Base-by-base conservation (phyloP, 371 early-diverging fungal genomes). In the Mucor velutinosus region DNA sequence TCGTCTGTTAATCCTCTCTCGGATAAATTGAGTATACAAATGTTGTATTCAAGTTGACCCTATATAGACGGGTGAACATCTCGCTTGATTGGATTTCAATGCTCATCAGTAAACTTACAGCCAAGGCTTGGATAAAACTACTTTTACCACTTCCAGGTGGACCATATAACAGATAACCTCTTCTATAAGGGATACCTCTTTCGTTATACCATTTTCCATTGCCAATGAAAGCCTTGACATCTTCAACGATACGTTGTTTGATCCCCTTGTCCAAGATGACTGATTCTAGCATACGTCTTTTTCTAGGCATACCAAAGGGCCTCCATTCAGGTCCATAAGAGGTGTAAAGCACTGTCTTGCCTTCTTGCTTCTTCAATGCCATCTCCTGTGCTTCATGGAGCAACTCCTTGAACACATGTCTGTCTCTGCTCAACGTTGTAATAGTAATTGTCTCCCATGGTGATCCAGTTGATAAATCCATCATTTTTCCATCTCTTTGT, bases 131-230 rank as follows among this genome's bases (percentile, higher is more conserved):
- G 56, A 99, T 99, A 72, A 97, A 99, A 64, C 93, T 91, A 43
- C 96, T 97, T 77, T 99, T 99, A 25, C 99, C 99, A 25, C 95
- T 96, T 14, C 99, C 99, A 0, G 99, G 99, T 30, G 98, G 97
- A 1, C 99, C 99, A 78, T 98, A 92, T 3, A 99, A 85, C 60
- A 99, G 77, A 76, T 99, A 99, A 1, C 99, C 99, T 37, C 99
- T 85, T 41, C 99, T 86, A 76, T 98, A 98, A 2, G 99, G 99
- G 55, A 99, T 98, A 7, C 95, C 98, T 67, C 98, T 83, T 64
- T 96, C 93, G 62, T 89, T 87, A 74, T 99, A 99, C 99, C 99
- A 99, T 73, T 91, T 88, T 8, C 95, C 94, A 68, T 92, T 95
- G 15, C 75, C 78, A 56, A 96, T 87, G 82, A 99, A 99, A 29